Evolutionary conservation across 108 stramenopile species (phyloP).

Genomic region (Conticribra guillardii): DNA sequence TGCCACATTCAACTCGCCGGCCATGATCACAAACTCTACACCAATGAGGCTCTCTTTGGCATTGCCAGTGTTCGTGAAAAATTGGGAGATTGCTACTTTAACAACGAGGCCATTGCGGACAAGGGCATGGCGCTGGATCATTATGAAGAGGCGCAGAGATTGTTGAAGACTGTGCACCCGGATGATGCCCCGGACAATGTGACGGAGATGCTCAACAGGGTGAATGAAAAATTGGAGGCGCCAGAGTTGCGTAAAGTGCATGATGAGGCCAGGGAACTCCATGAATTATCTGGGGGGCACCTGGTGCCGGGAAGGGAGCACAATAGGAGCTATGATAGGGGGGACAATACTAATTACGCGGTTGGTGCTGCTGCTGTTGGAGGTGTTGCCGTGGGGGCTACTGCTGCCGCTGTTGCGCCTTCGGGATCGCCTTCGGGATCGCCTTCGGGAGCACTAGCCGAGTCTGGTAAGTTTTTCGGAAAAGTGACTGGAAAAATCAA

Average conservation of each 20-base stretch:
- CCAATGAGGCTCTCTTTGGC: slow-evolving; percentile 21
- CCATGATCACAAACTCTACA: slow-evolving; percentile 27
- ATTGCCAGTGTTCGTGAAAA: slow-evolving; percentile 43
- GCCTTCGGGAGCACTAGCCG: background rate
- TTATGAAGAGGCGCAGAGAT: slow-evolving; percentile 28
- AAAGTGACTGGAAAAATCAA: slow-evolving; percentile 3
- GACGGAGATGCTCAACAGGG: slow-evolving; percentile 28
- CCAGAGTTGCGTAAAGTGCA: slow-evolving; percentile 8
- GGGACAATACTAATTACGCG: too few species aligned
- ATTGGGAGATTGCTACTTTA: slow-evolving; percentile 42
- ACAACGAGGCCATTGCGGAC: slow-evolving; percentile 25
- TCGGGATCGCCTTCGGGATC: background rate
- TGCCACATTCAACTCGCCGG: slow-evolving; percentile 39
- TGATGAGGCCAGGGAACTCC: background rate
- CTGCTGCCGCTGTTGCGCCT: slow-evolving; percentile 2
- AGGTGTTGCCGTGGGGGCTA: slow-evolving; percentile 1
- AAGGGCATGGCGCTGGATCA: slow-evolving; percentile 46
- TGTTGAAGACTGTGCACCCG: slow-evolving; percentile 23
- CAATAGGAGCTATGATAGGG: slow-evolving; percentile 14
- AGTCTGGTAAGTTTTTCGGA: background rate
- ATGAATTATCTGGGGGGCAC: slow-evolving; percentile 5
- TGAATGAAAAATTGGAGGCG: slow-evolving; percentile 32
- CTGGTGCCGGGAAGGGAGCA: slow-evolving; percentile 18
- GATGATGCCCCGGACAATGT: slow-evolving; percentile 42
- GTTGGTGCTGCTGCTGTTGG: slow-evolving; percentile 11